Base-by-base conservation (phyloP, 2,329 filamentous ascomycete species). In the Colletotrichum sp. region DNA sequence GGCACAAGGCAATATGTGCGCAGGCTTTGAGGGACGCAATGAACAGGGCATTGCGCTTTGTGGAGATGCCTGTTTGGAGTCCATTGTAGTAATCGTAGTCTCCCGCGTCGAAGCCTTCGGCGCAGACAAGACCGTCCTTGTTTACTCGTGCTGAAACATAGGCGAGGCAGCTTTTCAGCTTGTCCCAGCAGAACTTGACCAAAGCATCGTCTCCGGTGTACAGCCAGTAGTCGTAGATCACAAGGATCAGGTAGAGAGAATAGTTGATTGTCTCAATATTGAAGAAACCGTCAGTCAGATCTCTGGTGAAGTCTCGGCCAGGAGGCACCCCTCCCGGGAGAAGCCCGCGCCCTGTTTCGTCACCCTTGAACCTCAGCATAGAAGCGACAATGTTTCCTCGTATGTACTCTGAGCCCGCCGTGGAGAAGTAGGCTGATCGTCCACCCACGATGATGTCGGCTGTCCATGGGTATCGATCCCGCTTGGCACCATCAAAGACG, bases 61-160 rank as follows among this genome's bases (percentile, higher is more conserved):
- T 52, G 3, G 67, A 61, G 13, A 61, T 61, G 8, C 57, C 67
- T 9, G 67, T 70, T 34, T 61, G 36, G 6, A 70, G 32, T 6
- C 67, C 57, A n/a, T 70, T 70, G 57, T 70, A 70, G 36, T 70
- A 52, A 34, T 63, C 67, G 34, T 70, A 70, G 34, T 52, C 67
- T 15, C 34, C 68, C 19, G n/a, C 68, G 5, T 70, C 68, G 39
- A 64, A 36, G 13, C 55, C 28, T 22, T 73, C 64, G 4, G 64
- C 64, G 25, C 57, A 55, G 27, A 57, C 27, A 22, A 73, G 68
- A 16, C 57, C 57, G 15, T 48, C 57, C 7, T 61, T n/a, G 19
- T 63, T 34, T 7, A 63, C 19, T 16, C 34, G 55, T 34, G 55
- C 68, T 19, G 15, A 57, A 19, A 70, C 28, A 15, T 61, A 70